Conservation (phyloP, 2,329 filamentous ascomycete genomes). For the Colletotrichum falcatum region DNA sequence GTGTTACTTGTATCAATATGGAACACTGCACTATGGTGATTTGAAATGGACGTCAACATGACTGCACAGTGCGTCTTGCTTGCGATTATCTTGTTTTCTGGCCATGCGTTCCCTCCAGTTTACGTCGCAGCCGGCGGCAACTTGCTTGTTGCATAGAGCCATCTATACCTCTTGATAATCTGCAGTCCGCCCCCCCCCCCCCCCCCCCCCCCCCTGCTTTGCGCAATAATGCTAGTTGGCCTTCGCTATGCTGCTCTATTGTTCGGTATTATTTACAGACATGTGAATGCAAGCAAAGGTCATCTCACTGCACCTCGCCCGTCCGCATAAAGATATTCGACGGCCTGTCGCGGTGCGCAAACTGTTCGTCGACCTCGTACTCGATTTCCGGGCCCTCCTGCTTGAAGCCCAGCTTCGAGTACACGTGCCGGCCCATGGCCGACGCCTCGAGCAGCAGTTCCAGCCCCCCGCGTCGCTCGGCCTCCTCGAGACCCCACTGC, state of each 20-base stretch:
- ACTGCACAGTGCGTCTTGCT: no score
- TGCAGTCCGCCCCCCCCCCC: no score
- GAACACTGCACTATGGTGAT: neutral
- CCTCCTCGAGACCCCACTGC: conserved; percentile 61
- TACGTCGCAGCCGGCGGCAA: neutral
- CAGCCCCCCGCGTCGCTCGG: conserved; percentile 52
- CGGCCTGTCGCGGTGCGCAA: conserved; percentile 51
- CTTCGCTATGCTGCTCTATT: neutral
- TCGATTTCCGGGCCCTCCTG: conserved; percentile 55
- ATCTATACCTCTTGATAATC: neutral
- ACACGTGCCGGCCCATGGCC: conserved; percentile 60
- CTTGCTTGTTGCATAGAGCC: neutral
- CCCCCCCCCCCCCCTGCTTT: neutral
- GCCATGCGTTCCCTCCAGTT: neutral
- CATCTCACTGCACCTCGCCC: conserved; percentile 28
- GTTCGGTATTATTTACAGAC: no score
- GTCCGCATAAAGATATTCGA: conserved; percentile 63
- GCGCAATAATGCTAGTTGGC: neutral
- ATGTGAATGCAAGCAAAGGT: no score
- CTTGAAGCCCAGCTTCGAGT: conserved; percentile 59
- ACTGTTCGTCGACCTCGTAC: conserved; percentile 60
- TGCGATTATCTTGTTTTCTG: neutral
- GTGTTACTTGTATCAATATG: neutral
- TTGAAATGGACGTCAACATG: neutral
- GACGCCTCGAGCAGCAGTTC: conserved; percentile 61